Conservation (phyloP, 441 rosid species). For the Gossypium lobatum region DNA sequence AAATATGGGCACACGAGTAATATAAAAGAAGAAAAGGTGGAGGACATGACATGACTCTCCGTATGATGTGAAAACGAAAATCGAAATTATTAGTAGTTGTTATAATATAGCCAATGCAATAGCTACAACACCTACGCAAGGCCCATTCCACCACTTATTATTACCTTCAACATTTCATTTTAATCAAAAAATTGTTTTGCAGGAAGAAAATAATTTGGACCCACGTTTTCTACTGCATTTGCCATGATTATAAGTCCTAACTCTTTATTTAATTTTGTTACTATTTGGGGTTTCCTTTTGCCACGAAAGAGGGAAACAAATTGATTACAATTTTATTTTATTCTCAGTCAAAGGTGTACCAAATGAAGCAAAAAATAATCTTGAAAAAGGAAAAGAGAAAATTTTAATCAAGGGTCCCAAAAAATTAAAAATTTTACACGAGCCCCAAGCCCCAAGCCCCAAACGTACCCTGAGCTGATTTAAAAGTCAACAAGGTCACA, state of each 20-base stretch:
- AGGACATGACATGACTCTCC: not conserved
- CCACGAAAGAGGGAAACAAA: conserved; percentile 24
- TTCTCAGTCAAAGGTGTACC: conserved; percentile 14
- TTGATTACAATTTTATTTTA: not conserved
- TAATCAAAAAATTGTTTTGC: not conserved
- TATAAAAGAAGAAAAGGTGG: not conserved
- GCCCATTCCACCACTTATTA: not conserved
- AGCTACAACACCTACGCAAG: not conserved
- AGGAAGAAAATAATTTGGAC: not conserved
- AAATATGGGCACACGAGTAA: not conserved
- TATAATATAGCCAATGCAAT: not conserved
- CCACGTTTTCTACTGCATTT: conserved; percentile 1
- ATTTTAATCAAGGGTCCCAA: not conserved
- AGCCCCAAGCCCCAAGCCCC: too few relatives aligned
- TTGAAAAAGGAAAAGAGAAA: not conserved
- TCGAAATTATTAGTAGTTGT: not conserved
- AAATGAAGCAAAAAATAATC: not conserved
- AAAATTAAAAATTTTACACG: not conserved
- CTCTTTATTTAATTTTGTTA: not conserved
- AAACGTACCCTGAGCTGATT: not conserved
- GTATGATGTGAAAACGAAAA: not conserved
- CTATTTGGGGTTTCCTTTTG: conserved; percentile 12
- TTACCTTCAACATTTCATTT: not conserved
- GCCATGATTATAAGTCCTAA: conserved; percentile 10
- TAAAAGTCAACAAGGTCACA: conserved; percentile 16